Conservation (phyloP, 2,329 filamentous ascomycete genomes). For the Parascedosporium putredinis region DNA sequence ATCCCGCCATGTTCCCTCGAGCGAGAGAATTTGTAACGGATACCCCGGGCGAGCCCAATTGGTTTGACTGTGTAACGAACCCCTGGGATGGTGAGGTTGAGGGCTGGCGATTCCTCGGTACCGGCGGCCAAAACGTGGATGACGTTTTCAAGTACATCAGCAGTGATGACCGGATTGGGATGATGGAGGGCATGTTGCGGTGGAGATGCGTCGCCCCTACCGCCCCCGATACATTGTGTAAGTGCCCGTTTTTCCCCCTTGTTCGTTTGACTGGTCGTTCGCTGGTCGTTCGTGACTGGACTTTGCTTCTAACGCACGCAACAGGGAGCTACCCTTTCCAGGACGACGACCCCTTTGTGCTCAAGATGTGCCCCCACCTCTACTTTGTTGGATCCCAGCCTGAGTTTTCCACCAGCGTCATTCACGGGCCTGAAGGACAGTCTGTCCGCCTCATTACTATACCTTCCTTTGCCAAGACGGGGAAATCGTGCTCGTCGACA, state of each 20-base stretch:
- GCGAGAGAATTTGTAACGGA: constrained; percentile 56
- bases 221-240: constrained; percentile 89
- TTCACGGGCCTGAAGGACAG: constrained; percentile 58
- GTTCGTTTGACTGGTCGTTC: too few relatives aligned
- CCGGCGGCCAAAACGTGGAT: constrained; percentile 84
- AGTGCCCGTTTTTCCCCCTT: constrained; percentile 26
- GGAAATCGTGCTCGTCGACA: constrained; percentile 73
- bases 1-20: constrained; percentile 79
- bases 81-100: constrained; percentile 87
- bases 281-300: too few relatives aligned
- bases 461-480: constrained; percentile 72
- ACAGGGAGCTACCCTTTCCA: constrained; percentile 96
- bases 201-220: constrained; percentile 91
- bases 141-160: constrained; percentile 89
- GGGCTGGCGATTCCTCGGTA: constrained; percentile 79
- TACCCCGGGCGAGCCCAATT: constrained; percentile 44
- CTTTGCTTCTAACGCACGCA: background rate
- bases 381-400: constrained; percentile 86
- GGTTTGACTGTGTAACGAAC: constrained; percentile 86
- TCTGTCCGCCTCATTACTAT: constrained; percentile 69
- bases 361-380: constrained; percentile 76
- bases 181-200: constrained; percentile 90
- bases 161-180: constrained; percentile 63
- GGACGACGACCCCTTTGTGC: constrained; percentile 81
- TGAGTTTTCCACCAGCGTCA: constrained; percentile 59